These are phyloP conservation scores for Pyrenochaeta sp. DNA, from an alignment of 2,329 filamentous ascomycete species.

Conservation along the genomic window DNA sequence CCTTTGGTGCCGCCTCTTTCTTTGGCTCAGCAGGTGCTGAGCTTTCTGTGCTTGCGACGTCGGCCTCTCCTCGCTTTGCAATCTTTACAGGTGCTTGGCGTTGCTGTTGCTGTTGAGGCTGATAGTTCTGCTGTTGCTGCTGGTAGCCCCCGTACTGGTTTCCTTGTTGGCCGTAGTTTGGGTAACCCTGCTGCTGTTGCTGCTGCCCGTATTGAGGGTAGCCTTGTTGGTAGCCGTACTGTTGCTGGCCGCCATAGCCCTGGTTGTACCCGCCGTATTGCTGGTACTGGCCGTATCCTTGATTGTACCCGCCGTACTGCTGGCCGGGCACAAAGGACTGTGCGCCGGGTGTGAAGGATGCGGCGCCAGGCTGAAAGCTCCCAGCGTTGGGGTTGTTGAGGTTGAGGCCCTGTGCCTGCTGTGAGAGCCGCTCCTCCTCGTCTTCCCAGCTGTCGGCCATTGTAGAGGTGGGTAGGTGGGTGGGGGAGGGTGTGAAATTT, in stretches of 20 bases:
- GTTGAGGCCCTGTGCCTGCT: constrained; percentile 61
- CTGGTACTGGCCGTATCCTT: constrained; percentile 43
- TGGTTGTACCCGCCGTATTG: constrained; percentile 49
- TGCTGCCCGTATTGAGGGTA: constrained; percentile 31
- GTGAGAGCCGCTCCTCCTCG: constrained; percentile 81
- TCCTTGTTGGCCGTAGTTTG: constrained; percentile 29
- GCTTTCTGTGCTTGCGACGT: constrained; percentile 59
- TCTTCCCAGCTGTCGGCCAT: constrained; percentile 98
- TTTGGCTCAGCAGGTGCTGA: constrained; percentile 51
- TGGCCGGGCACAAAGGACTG: constrained; percentile 77
- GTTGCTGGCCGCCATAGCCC: constrained; percentile 68
- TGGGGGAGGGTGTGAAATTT: constrained; percentile 1
- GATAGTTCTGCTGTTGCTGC: constrained; percentile 51
- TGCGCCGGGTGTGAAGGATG: constrained; percentile 77
- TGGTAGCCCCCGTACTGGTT: constrained; percentile 54
- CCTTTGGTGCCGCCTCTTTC: constrained; percentile 58
- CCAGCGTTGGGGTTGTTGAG: constrained; percentile 37
- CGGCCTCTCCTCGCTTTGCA: constrained; percentile 66
- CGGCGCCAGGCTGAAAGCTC: constrained; percentile 70
- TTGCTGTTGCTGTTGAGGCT: constrained; percentile 56
- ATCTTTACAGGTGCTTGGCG: constrained; percentile 66
- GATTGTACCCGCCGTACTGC: constrained; percentile 60
- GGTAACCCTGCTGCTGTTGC: constrained; percentile 18
- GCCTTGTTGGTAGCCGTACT: constrained; percentile 55
- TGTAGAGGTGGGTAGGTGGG: constrained; percentile 25